Base-by-base conservation (phyloP, 2,329 filamentous ascomycete genomes). In the Penicillium polonicum region DNA sequence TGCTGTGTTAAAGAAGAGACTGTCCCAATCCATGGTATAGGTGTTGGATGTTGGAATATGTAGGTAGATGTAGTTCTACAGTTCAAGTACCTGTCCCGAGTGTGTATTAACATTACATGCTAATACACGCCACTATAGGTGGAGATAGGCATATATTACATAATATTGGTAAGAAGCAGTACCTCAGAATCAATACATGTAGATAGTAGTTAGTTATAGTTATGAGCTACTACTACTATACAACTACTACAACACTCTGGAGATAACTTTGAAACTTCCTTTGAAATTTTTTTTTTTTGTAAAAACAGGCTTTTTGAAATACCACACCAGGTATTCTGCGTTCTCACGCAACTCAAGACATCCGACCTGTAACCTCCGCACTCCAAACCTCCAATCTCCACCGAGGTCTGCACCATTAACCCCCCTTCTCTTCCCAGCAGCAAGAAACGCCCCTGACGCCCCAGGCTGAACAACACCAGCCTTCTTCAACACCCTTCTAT, bases 1-100 rank as follows among this genome's bases (percentile, higher is more conserved):
- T 4, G 65, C 63, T 5, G 35, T 45, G 35, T 79, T 79, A 66
- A 78, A 82, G 21, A 65, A 63, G 8, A 78, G 59, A 7, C 27
- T 59, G 54, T 76, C 71, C 61, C 42, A 29, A 29, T 29, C 17
- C 42, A 44, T 29, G 17, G 5, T 17, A 44, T n/a, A 29, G 9
- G 9, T 23, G 25, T 25, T 25, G 25, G 25, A 25, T 44, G 4
- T 25, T 31, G 29, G 29, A 31, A 2, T 31, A 12, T 13, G 13
- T 31, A 31, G 29, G 29, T 31, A 31, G 29, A 31, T 31, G 29
- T 31, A 31, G 29, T 31, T 31, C 23, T 23, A 23, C 23, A 4
- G 29, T 31, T 31, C 10, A 12, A 31, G 29, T 31, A 23, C 4
- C 13, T 31, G 29, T 12, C 29, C 29, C 29, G 10, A 31, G 29